Conservation (phyloP, 331 rosid species). For the Acacia pycnantha region DNA sequence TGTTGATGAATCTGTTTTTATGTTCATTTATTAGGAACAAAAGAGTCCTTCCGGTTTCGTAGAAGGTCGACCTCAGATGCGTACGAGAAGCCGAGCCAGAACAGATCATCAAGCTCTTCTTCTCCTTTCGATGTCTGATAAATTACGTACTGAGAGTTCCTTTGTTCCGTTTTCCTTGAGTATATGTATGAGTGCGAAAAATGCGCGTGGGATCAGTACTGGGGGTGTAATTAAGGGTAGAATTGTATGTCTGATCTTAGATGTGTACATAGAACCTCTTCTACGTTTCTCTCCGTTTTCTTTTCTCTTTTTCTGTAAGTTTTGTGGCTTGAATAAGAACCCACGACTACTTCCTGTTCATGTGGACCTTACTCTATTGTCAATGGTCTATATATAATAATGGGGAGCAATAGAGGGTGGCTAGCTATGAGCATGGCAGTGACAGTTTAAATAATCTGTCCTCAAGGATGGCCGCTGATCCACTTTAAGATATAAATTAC, state of each 20-base stretch:
- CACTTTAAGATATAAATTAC: not conserved
- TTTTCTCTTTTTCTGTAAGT: not conserved
- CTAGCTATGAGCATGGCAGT: not conserved
- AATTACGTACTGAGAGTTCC: slow-evolving; percentile 32
- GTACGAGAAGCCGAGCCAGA: slow-evolving; percentile 50
- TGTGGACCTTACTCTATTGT: not conserved
- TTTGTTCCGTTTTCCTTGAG: not conserved
- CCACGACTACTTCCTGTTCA: not conserved
- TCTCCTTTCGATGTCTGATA: slow-evolving; percentile 78
- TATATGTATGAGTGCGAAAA: not conserved
- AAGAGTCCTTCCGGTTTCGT: slow-evolving; percentile 68
- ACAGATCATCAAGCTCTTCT: slow-evolving; percentile 59
- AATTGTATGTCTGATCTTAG: not conserved
- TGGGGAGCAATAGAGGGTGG: not conserved
- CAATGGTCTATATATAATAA: not conserved
- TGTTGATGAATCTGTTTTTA: not conserved
- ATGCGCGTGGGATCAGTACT: not conserved
- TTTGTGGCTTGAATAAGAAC: slow-evolving; percentile 28
- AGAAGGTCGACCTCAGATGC: slow-evolving; percentile 78
- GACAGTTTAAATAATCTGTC: not conserved
- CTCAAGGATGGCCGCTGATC: not conserved
- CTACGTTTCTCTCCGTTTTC: not conserved
- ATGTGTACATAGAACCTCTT: slow-evolving; percentile 11
- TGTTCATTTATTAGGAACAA: slow-evolving; percentile 42
- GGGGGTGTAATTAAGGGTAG: slow-evolving; percentile 14